Evolutionary conservation across 2,329 filamentous ascomycete species (phyloP).

Genomic region (Aspergillus neoniger): DNA sequence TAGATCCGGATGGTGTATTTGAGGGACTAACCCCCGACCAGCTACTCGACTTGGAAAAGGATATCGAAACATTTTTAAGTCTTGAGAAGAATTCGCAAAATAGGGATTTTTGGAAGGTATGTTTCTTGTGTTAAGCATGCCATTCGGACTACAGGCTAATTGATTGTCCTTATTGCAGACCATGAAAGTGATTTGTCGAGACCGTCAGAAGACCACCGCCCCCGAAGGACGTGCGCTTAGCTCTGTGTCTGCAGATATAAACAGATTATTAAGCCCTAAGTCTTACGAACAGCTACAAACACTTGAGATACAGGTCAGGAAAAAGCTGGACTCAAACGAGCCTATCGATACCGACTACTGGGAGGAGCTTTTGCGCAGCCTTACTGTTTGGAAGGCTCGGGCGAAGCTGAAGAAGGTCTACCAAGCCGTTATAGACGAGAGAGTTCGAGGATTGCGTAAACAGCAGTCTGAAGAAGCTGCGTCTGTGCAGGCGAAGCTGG

Average conservation of each 20-base stretch:
- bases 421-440: slow-evolving; percentile 70
- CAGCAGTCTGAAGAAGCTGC: slow-evolving; percentile 69
- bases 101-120: slow-evolving; percentile 79
- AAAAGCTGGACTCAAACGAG: slow-evolving; percentile 84
- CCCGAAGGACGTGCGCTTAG: slow-evolving; percentile 73
- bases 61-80: slow-evolving; percentile 76
- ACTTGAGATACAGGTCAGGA: slow-evolving; percentile 81
- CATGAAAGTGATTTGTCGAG: slow-evolving; percentile 78
- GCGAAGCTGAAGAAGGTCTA: slow-evolving; percentile 79
- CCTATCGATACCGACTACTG: slow-evolving; percentile 97
- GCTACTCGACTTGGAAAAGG: slow-evolving; percentile 74
- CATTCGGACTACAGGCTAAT: slow-evolving; percentile 13
- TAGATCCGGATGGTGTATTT: slow-evolving; percentile 79
- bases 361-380: slow-evolving; percentile 83
- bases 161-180: slow-evolving; percentile 52
- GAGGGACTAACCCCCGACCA: slow-evolving; percentile 68
- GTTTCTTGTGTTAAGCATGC: slow-evolving; percentile 20
- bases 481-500: slow-evolving; percentile 55
- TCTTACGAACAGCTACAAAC: slow-evolving; percentile 80
- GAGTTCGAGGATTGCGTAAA: slow-evolving; percentile 65
- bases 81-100: slow-evolving; percentile 79
- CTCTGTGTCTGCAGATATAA: slow-evolving; percentile 84
- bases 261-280: slow-evolving; percentile 83
- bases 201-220: slow-evolving; percentile 68
- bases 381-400: slow-evolving; percentile 89